These are phyloP conservation scores for Furcasterigmium sp. DNA, from an alignment of 2,329 filamentous ascomycete genomes.

Conservation along the genomic window DNA sequence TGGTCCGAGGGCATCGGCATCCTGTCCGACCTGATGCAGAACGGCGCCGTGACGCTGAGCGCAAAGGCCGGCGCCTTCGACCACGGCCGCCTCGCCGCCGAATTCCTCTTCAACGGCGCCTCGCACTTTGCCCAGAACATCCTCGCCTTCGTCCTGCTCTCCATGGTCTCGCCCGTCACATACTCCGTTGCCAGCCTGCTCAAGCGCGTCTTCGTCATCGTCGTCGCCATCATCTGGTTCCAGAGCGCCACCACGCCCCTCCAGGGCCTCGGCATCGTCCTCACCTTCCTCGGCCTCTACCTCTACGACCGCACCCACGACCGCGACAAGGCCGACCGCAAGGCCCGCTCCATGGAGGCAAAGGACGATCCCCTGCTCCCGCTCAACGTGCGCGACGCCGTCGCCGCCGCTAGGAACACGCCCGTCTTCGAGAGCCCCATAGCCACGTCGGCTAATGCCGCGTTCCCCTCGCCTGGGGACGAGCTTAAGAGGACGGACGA, in stretches of 20 bases:
- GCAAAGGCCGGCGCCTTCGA: constrained; percentile 63
- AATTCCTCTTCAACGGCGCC: constrained; percentile 94
- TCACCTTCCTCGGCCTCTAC: constrained; percentile 91
- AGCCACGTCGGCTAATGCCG: constrained; percentile 21
- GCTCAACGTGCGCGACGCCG: constrained; percentile 42
- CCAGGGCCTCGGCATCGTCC: constrained; percentile 77
- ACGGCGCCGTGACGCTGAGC: constrained; percentile 67
- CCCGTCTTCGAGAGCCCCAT: constrained; percentile 32
- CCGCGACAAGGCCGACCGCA: constrained; percentile 80
- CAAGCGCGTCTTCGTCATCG: constrained; percentile 95
- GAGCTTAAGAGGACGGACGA: constrained; percentile 56
- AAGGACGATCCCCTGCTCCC: constrained; percentile 60
- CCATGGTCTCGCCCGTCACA: constrained; percentile 90
- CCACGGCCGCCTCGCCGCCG: constrained; percentile 68
- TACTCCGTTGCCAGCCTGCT: constrained; percentile 95
- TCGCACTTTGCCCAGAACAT: constrained; percentile 98
- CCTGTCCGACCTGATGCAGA: constrained; percentile 61
- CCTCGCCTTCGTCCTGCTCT: constrained; percentile 85
- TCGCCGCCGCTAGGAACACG: constrained; percentile 21
- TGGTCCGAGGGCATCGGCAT: constrained; percentile 81
- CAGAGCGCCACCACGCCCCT: constrained; percentile 78
- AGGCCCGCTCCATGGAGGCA: constrained; percentile 60
- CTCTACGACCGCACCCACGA: constrained; percentile 92
- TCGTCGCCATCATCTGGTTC: constrained; percentile 95
- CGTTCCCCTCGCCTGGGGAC: constrained; percentile 32